phyloP scores from a whole-genome alignment of 2,329 filamentous ascomycete species.

The Fusarium sambucinum region DNA sequence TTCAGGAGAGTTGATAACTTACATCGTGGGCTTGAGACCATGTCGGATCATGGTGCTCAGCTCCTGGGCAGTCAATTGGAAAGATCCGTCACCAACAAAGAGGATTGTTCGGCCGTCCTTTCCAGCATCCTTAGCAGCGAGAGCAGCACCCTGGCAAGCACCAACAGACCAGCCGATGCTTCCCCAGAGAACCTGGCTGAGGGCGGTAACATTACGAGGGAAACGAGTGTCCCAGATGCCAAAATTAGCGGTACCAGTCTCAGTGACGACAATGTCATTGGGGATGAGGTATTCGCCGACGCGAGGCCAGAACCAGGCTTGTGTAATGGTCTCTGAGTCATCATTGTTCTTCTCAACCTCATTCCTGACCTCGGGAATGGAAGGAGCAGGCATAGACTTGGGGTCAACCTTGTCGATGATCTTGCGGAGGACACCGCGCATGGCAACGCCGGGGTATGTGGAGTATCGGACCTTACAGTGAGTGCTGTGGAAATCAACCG shows the following conservation, averaged over 20 bases:
- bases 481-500: constrained; percentile 84
- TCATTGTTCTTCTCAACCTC: constrained; percentile 59
- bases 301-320: constrained; percentile 82
- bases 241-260: constrained; percentile 90
- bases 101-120: constrained; percentile 76
- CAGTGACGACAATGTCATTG: constrained; percentile 83
- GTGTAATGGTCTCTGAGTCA: constrained; percentile 65
- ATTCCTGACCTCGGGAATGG: constrained; percentile 67
- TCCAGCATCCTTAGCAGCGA: constrained; percentile 76
- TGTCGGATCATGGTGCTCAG: constrained; percentile 85
- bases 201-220: constrained; percentile 79
- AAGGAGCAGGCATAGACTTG: constrained; percentile 66
- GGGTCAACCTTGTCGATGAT: constrained; percentile 71
- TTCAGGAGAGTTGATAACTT: constrained; percentile 51
- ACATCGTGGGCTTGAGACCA: constrained; percentile 80
- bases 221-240: constrained; percentile 89
- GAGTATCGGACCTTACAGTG: constrained; percentile 81
- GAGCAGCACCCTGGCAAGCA: constrained; percentile 73
- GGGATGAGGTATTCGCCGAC: constrained; percentile 78
- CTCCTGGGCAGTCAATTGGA: constrained; percentile 88
- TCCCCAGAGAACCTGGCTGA: constrained; percentile 83
- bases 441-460: constrained; percentile 80
- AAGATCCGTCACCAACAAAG: constrained; percentile 89
- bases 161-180: constrained; percentile 72
- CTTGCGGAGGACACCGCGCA: constrained; percentile 82